Evolutionary conservation across 208 protist species (phyloP).

Genomic region (Ichthyophonus hoferi): DNA sequence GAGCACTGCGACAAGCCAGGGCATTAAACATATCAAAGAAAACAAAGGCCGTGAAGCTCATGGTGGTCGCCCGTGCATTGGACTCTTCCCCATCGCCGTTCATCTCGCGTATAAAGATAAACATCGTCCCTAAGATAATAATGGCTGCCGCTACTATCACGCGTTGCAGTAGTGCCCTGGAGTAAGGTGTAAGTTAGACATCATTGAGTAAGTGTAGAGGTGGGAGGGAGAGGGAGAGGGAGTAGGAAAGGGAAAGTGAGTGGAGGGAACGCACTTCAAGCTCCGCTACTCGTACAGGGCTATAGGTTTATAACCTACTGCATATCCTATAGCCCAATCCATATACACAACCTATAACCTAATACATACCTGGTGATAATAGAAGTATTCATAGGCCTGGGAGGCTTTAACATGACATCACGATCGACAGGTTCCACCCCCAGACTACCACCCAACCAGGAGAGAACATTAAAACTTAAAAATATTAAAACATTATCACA

Average conservation of each 20-base stretch:
- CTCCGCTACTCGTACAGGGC: too few relatives aligned
- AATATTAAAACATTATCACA: too few relatives aligned
- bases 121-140: conserved; percentile 50
- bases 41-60: conserved; percentile 64
- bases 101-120: conserved; percentile 41
- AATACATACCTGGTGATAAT: conserved; percentile 69
- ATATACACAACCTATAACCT: too few relatives aligned
- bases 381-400: conserved; percentile 71
- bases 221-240: conserved; percentile 15
- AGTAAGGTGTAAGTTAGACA: conserved; percentile 3
- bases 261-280: background rate
- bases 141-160: conserved; percentile 42
- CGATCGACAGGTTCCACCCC: conserved; percentile 55
- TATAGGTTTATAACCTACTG: too few relatives aligned
- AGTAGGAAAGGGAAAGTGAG: conserved; percentile 20
- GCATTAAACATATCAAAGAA: conserved; percentile 68
- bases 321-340: too few relatives aligned
- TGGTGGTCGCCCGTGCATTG: conserved; percentile 48
- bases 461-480: too few relatives aligned
- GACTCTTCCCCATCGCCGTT: conserved; percentile 7
- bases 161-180: conserved; percentile 32
- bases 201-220: background rate
- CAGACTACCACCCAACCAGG: too few relatives aligned
- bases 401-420: conserved; percentile 75
- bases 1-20: conserved; percentile 50